Percentiles rank a stretch among this genome's conserved stretches.
phyloP scores from a whole-genome alignment of 768 basidiomycete genomes.

The Naganishia friedmannii region DNA sequence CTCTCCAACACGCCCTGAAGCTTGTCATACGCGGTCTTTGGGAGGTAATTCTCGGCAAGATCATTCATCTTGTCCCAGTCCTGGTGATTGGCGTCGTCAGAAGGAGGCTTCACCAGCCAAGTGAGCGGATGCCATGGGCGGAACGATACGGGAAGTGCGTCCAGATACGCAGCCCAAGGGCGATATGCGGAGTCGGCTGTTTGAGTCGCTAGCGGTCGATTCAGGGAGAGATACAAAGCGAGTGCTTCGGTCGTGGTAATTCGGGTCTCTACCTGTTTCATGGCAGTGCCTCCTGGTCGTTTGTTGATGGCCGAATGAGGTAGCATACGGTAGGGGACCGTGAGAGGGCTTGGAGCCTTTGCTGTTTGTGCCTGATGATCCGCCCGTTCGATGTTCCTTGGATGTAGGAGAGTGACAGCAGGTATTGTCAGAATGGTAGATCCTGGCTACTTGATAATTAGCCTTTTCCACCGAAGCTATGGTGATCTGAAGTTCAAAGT shows the following conservation, averaged over 20 bases:
- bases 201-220: conserved; percentile 55
- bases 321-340: conserved; percentile 55
- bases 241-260: conserved; percentile 71
- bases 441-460: conserved; percentile 54
- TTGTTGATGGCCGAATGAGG: conserved; percentile 1
- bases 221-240: conserved; percentile 73
- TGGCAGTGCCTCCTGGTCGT: too few species aligned
- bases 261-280: not conserved
- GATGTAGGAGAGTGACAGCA: conserved; percentile 67
- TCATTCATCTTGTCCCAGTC: conserved; percentile 38
- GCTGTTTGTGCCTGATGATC: not conserved
- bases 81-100: conserved; percentile 55
- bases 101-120: conserved; percentile 55
- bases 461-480: not conserved
- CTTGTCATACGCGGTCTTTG: conserved; percentile 34
- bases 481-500: not conserved
- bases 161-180: conserved; percentile 61
- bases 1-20: conserved; percentile 42
- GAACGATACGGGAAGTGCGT: conserved; percentile 71
- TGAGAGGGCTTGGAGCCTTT: conserved; percentile 47
- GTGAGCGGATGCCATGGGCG: conserved; percentile 72
- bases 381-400: conserved; percentile 59
- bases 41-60: conserved; percentile 29
- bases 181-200: conserved; percentile 32
- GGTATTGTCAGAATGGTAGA: conserved; percentile 70